phyloP scores from a whole-genome alignment of 2,329 filamentous ascomycete species.

The Stemphylium lycopersici region DNA sequence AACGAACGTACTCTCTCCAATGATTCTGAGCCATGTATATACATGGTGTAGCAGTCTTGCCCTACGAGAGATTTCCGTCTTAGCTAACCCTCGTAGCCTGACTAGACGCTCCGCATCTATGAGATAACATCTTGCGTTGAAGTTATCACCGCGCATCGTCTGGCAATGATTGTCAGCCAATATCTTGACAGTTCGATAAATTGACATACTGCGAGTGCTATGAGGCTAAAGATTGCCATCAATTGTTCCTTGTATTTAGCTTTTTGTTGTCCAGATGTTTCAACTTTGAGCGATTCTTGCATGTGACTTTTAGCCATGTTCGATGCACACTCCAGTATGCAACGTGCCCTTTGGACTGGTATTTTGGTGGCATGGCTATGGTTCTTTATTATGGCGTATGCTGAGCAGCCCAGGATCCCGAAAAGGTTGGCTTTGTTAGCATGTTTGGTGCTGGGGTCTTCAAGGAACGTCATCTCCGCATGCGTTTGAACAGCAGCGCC shows the following conservation, averaged over 20 bases:
- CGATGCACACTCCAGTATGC: not conserved
- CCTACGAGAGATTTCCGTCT: conserved; percentile 50
- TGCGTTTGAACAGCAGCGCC: conserved; percentile 17
- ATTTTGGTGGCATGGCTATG: not conserved
- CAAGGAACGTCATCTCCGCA: conserved; percentile 20
- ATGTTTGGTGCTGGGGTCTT: conserved; percentile 14
- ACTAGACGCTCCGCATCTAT: conserved; percentile 55
- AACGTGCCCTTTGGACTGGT: not conserved
- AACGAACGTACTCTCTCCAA: conserved; percentile 45
- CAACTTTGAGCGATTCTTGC: conserved; percentile 19
- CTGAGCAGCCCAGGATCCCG: conserved; percentile 18
- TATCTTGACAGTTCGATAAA: not conserved
- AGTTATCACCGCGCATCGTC: conserved; percentile 23
- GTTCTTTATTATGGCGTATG: conserved; percentile 8
- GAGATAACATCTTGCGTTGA: conserved; percentile 47
- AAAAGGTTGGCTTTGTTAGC: conserved; percentile 21
- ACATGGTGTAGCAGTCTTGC: conserved; percentile 52
- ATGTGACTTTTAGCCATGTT: conserved; percentile 18
- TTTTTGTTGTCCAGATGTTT: conserved; percentile 16
- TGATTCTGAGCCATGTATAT: conserved; percentile 24
- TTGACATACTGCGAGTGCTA: conserved; percentile 22
- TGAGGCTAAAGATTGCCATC: conserved; percentile 23
- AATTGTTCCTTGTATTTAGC: conserved; percentile 27
- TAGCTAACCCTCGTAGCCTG: conserved; percentile 47
- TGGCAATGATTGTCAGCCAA: not conserved